These are phyloP conservation scores for Hypoxylon sp. DNA, from an alignment of 2,329 filamentous ascomycete species.

Conservation along the genomic window DNA sequence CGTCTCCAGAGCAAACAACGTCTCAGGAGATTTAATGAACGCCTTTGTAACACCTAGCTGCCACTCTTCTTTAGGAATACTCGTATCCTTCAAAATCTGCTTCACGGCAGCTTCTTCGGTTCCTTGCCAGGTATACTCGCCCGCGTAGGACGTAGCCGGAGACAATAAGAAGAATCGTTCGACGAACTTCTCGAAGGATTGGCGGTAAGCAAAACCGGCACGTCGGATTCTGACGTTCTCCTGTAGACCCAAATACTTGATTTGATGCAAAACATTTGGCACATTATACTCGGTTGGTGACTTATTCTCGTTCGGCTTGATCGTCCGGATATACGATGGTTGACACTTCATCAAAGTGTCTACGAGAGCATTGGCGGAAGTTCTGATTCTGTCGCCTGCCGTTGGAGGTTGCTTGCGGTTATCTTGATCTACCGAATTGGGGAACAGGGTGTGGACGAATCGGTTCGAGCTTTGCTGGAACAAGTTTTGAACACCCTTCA, in stretches of 20 bases:
- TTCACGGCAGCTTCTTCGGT: conserved; percentile 88
- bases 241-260: conserved; percentile 99
- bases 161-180: conserved; percentile 97
- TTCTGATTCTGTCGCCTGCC: conserved; percentile 95
- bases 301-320: conserved; percentile 99
- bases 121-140: conserved; percentile 96
- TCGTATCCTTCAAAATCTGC: conserved; percentile 96
- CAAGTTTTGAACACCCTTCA: conserved; percentile 93
- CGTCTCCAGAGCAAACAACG: conserved; percentile 93
- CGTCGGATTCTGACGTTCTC: conserved; percentile 98
- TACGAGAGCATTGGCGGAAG: conserved; percentile 94
- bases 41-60: conserved; percentile 97
- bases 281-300: conserved; percentile 93
- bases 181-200: conserved; percentile 98
- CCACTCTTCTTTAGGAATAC: conserved; percentile 94
- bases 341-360: conserved; percentile 97
- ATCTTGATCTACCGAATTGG: conserved; percentile 93
- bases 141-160: conserved; percentile 94
- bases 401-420: conserved; percentile 95
- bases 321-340: conserved; percentile 97
- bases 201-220: conserved; percentile 96
- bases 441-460: conserved; percentile 92
- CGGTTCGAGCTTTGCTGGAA: conserved; percentile 86
- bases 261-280: conserved; percentile 94
- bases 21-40: conserved; percentile 98